Evolutionary conservation across 495 filamentous ascomycete genomes (phyloP).

Genomic region (Apodospora peruviana): DNA sequence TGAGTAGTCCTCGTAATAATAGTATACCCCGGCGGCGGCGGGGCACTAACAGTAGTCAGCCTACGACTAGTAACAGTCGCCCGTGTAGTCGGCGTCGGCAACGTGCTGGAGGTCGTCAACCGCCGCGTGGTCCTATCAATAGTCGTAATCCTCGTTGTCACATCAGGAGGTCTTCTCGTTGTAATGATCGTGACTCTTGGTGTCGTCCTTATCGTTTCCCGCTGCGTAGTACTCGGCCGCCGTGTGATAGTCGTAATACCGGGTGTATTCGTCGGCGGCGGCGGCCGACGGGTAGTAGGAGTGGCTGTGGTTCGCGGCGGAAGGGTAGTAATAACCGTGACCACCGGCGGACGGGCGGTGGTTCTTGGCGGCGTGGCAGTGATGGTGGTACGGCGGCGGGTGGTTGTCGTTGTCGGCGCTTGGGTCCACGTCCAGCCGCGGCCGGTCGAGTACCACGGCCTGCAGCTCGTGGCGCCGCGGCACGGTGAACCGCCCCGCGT

Average conservation of each 20-base stretch:
- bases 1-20: conserved; percentile 3
- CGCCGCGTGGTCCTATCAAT: not conserved
- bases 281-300: too few relatives aligned
- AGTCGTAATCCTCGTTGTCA: conserved; percentile 7
- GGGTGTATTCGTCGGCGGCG: too few relatives aligned
- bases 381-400: not conserved
- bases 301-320: not conserved
- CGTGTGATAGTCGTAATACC: not conserved
- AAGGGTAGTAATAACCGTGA: conserved; percentile 1
- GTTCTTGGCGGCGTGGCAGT: not conserved
- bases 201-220: not conserved
- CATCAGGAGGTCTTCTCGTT: not conserved
- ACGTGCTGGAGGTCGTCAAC: not conserved
- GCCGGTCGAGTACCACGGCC: conserved; percentile 10
- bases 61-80: not conserved
- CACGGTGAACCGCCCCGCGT: not conserved
- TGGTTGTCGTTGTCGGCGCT: conserved; percentile 4
- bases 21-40: not conserved
- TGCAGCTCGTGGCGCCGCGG: conserved; percentile 5
- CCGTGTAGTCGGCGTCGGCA: not conserved
- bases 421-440: conserved; percentile 9
- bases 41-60: too few relatives aligned
- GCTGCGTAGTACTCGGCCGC: not conserved
- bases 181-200: not conserved
- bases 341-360: not conserved